Evolutionary conservation across 371 early-diverging fungal genomes (phyloP), one percentile per base, ranked within the genome.

Genomic region (Mucor saturninus): DNA sequence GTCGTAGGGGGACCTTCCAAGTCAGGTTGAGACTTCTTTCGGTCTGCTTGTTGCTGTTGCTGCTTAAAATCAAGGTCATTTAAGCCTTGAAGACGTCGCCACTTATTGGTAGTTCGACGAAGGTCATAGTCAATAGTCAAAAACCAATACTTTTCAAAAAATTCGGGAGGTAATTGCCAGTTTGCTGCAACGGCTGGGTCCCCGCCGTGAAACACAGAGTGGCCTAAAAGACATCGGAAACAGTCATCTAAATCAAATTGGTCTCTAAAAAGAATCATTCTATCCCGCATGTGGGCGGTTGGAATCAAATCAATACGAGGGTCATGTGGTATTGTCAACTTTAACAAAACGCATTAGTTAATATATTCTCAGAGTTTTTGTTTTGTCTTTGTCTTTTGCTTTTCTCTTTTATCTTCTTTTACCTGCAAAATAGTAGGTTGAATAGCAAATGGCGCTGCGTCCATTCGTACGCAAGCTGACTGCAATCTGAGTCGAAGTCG

Each of bases 221-320:
- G 72, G 3, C 65, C 74, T 13, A 86, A 62, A n/a, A 86, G 60
- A 35, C 80, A 67, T 26, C 80, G 74, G 63, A 83, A 81, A 39
- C 85, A 83, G 15, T 85, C 87, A 39, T 86, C 87, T 35, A 86
- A 68, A 48, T 86, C 83, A 68, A 79, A 86, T 35, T 81, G 69
- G 39, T 79, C 74, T 63, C 83, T 79, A 62, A 83, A 85, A 5
- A 86, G 43, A 53, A 86, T 86, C 87, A 86, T 86, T 65, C 84
- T 76, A 30, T 85, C 87, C 28, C 87, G 77, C 70, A 86, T 80
- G 50, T 83, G 81, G n/a, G 81, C 75, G 13, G 84, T 81, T 4
- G 87, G 85, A 46, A 86, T 77, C 40, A 84, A 63, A 53, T 86
- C 86, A 46, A 86, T 86, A 21, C 86, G 80, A 9, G 86, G 74